Base-by-base conservation (phyloP, 2,329 filamentous ascomycete species). In the Monosporascus sp. region DNA sequence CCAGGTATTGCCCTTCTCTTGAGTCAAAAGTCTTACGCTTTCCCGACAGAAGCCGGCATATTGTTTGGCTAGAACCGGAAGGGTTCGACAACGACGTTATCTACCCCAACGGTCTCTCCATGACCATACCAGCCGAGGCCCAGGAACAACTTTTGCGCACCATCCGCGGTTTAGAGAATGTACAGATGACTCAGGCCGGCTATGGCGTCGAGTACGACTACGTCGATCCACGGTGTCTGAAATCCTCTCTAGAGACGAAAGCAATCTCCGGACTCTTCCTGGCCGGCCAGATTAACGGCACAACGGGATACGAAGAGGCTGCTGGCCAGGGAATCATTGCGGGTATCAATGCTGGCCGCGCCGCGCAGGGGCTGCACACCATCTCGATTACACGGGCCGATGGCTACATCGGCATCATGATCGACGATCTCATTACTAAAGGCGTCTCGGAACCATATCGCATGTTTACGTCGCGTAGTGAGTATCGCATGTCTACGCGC, bases 141-240 rank as follows among this genome's bases (percentile, higher is more conserved):
- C 94, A 99, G 69, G 86, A 89, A 62, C 81, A 86, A 50, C 84
- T 95, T 66, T 77, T 99, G n/a, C 87, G 85, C 52, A 96, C 90
- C 0, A 88, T 99, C 51, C 80, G 75, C n/a, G 94, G 94, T 0
- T 79, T 99, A 1, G 93, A 97, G 66, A 84, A 92, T 54, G 91
- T 91, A 5, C 85, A 78, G 25, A 97, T 99, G 92, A 81, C 96
- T 7, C 93, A 97, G 65, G 88, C 93, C 1, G 94, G 93, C 8
- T 99, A 99, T 65, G 94, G 94, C 7, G 94, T 99, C 2, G 94
- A 99, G 69, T 99, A 99, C 70, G 94, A 97, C 74, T 99, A 99
- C 69, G 90, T 99, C 18, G 94, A 99, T 67, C 94, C 94, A 18
- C 87, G 94, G 50, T 88, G 88, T 61, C 78, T 99, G 3, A 87